These are phyloP conservation scores for Hypoxylon sp. DNA, from an alignment of 2,329 filamentous ascomycete species.

Conservation along the genomic window DNA sequence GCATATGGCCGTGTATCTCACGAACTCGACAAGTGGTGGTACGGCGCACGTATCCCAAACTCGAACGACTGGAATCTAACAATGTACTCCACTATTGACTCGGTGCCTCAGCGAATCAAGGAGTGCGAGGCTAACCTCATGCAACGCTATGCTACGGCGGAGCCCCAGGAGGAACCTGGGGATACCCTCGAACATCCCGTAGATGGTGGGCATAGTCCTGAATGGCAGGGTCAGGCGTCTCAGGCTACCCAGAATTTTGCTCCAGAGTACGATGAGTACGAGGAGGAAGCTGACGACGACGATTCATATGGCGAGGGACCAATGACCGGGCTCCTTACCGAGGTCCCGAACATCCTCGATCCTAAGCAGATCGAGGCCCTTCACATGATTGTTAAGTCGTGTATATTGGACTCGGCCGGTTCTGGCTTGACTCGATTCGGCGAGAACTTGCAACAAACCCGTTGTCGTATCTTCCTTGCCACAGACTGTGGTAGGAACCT, in stretches of 20 bases:
- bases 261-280: conserved; percentile 67
- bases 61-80: conserved; percentile 70
- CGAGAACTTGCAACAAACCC: conserved; percentile 89
- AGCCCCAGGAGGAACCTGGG: conserved; percentile 54
- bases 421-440: conserved; percentile 76
- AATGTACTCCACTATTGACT: conserved; percentile 74
- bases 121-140: conserved; percentile 72
- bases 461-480: conserved; percentile 90
- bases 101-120: conserved; percentile 69
- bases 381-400: conserved; percentile 97
- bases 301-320: conserved; percentile 85
- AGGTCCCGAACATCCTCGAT: conserved; percentile 93
- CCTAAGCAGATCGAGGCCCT: conserved; percentile 96
- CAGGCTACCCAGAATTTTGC: conserved; percentile 58
- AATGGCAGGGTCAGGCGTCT: conserved; percentile 59
- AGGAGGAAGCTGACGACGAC: conserved; percentile 71
- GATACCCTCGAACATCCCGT: conserved; percentile 59
- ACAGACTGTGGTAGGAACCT: conserved; percentile 92
- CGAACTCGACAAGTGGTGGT: conserved; percentile 77
- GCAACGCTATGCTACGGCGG: conserved; percentile 65
- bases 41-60: conserved; percentile 71
- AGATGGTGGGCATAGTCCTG: conserved; percentile 52
- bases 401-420: conserved; percentile 86
- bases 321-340: conserved; percentile 86
- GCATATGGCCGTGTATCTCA: conserved; percentile 73